These are phyloP conservation scores for Mycocalia duriaeana DNA, from an alignment of 1,284 basidiomycete species.

Conservation along the genomic window DNA sequence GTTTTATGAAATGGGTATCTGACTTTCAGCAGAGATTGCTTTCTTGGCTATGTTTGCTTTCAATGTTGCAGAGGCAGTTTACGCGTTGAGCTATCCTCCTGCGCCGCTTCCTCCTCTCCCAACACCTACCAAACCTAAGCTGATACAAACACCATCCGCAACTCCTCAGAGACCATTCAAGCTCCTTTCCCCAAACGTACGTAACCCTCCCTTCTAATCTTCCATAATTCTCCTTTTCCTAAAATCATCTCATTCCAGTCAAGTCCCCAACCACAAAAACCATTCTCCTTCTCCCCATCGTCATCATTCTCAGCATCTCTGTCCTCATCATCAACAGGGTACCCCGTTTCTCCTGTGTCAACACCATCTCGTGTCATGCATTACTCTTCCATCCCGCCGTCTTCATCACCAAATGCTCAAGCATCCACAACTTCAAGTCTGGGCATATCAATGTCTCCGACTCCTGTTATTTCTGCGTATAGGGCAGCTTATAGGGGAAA, in stretches of 20 bases:
- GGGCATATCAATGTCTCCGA: conserved; percentile 36
- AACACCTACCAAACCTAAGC: conserved; percentile 32
- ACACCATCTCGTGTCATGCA: conserved; percentile 40
- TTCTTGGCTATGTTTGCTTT: conserved; percentile 37
- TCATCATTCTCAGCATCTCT: conserved; percentile 11
- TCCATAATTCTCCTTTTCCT: not conserved
- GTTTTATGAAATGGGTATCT: too few relatives aligned
- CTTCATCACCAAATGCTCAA: conserved; percentile 32
- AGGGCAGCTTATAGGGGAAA: conserved; percentile 37
- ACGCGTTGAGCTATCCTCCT: conserved; percentile 52
- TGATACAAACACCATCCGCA: conserved; percentile 23
- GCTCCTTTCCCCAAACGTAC: conserved; percentile 42
- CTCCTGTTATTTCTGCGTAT: conserved; percentile 37
- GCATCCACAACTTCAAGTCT: conserved; percentile 30
- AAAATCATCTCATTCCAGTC: conserved; percentile 28
- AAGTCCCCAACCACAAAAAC: conserved; percentile 50
- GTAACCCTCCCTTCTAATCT: conserved; percentile 17
- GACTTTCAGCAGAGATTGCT: conserved; percentile 33
- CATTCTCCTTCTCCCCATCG: conserved; percentile 39
- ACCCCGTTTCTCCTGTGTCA: conserved; percentile 45
- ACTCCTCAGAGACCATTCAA: conserved; percentile 33
- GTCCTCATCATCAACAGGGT: conserved; percentile 21
- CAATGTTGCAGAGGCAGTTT: conserved; percentile 46
- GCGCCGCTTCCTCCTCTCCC: conserved; percentile 34
- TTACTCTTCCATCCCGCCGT: conserved; percentile 37